A percentile compares a stretch with the other conserved stretches of the same genome.
Conservation (phyloP, 176 grass and related monocot genomes). For the Oryza glumipatula region DNA sequence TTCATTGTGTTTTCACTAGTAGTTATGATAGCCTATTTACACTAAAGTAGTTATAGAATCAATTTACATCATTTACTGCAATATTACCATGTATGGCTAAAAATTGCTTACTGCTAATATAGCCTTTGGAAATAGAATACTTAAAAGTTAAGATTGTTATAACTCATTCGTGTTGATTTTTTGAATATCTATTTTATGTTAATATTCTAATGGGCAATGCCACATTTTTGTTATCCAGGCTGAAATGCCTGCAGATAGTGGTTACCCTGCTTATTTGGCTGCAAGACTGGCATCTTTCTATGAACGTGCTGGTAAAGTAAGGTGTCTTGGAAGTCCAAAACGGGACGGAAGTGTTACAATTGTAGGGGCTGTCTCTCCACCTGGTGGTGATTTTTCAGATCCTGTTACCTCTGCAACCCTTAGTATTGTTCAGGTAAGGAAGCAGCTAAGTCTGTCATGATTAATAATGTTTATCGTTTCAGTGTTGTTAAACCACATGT, state of each 20-base stretch:
- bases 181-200: slow-evolving; percentile 4
- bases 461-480: background rate
- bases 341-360: slow-evolving; percentile 85
- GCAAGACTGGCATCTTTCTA: slow-evolving; percentile 88
- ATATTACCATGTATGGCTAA: background rate
- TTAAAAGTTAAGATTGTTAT: background rate
- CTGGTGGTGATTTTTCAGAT: slow-evolving; percentile 92
- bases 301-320: slow-evolving; percentile 90
- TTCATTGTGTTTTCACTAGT: background rate
- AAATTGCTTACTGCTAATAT: background rate
- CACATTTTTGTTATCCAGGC: slow-evolving; percentile 46
- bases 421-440: slow-evolving; percentile 81
- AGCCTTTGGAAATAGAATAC: slow-evolving; percentile 9
- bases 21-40: background rate
- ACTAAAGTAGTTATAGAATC: background rate
- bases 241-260: slow-evolving; percentile 98
- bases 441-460: background rate
- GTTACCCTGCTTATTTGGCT: slow-evolving; percentile 92
- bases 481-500: background rate
- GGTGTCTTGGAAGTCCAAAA: slow-evolving; percentile 70
- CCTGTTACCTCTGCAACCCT: slow-evolving; percentile 91
- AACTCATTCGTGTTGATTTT: background rate
- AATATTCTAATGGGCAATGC: slow-evolving; percentile 12
- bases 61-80: background rate
- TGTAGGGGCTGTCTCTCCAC: slow-evolving; percentile 88